Percentiles rank a stretch among this genome's conserved stretches.
phyloP scores from a whole-genome alignment of 768 basidiomycete species.

The Exsudoporus frostii region DNA sequence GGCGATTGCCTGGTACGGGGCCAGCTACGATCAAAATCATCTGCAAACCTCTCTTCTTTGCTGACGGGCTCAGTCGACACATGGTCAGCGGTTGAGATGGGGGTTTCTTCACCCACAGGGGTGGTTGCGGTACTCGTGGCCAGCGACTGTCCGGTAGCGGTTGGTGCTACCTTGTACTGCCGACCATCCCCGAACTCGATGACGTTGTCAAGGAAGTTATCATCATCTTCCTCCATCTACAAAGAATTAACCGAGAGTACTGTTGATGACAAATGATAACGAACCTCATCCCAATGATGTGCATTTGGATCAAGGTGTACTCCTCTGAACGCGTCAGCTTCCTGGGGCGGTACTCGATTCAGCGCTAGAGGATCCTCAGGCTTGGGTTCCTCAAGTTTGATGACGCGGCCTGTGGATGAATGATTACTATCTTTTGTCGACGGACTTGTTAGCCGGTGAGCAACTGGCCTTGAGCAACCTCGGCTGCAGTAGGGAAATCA shows the following conservation, averaged over 20 bases:
- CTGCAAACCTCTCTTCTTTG: conserved; percentile 86
- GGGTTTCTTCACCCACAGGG: conserved; percentile 12
- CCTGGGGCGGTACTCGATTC: conserved; percentile 67
- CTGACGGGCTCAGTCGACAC: conserved; percentile 46
- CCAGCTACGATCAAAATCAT: conserved; percentile 97
- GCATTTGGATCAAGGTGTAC: conserved; percentile 91
- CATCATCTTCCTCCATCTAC: conserved; percentile 90
- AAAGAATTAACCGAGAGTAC: conserved; percentile 4
- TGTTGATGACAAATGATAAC: conserved; percentile 27
- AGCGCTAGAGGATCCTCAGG: conserved; percentile 47
- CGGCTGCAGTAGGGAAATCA: conserved; percentile 96
- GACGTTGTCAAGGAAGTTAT: conserved; percentile 82
- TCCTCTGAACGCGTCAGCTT: conserved; percentile 92
- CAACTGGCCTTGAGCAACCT: conserved; percentile 79
- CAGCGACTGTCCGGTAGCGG: conserved; percentile 32
- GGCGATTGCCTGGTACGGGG: conserved; percentile 65
- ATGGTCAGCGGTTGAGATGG: conserved; percentile 20
- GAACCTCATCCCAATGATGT: conserved; percentile 97
- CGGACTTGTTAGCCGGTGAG: not conserved
- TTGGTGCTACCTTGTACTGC: conserved; percentile 77
- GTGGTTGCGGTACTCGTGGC: conserved; percentile 14
- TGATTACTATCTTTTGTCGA: conserved; percentile 9
- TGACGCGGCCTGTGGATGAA: conserved; percentile 19
- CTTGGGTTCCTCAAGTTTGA: conserved; percentile 38
- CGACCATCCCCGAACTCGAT: conserved; percentile 96